Evolutionary conservation across 129 eudicot genomes (phyloP).

Genomic region (Pulicaria dysenterica): DNA sequence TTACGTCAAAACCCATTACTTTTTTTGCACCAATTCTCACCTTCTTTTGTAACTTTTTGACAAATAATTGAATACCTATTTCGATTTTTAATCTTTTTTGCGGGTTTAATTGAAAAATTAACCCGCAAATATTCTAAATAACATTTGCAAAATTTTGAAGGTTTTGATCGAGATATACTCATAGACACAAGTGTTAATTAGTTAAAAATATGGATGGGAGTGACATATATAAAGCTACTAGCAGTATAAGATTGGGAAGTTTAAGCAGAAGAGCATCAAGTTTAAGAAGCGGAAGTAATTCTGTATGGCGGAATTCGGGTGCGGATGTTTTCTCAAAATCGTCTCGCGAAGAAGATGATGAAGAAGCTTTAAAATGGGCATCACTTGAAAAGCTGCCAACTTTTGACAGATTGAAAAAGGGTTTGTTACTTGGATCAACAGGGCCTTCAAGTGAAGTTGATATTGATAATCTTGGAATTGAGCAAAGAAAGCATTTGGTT

Average conservation of each 20-base stretch:
- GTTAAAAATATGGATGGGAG: constrained; percentile 38
- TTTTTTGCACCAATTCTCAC: no score
- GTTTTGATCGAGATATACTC: not conserved
- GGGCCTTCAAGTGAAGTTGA: constrained; percentile 64
- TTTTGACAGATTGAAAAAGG: constrained; percentile 71
- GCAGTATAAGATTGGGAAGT: constrained; percentile 38
- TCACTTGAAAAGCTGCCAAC: constrained; percentile 86
- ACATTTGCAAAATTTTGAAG: not conserved
- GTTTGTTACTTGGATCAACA: constrained; percentile 56
- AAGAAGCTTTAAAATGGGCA: constrained; percentile 93
- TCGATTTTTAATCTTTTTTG: no score
- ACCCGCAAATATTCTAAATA: no score
- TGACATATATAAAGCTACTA: constrained; percentile 40
- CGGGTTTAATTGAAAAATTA: no score
- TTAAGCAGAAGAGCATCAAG: constrained; percentile 40
- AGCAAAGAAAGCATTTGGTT: constrained; percentile 51
- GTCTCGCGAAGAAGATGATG: constrained; percentile 69
- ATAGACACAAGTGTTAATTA: not conserved
- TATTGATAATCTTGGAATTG: constrained; percentile 52
- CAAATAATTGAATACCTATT: no score
- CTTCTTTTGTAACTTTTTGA: no score
- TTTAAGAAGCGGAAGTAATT: constrained; percentile 46
- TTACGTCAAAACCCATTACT: no score
- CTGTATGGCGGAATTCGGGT: constrained; percentile 55
- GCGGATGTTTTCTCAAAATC: constrained; percentile 61